Base-by-base conservation (phyloP, 148 eudicot genomes). In the Cornus controversa region DNA sequence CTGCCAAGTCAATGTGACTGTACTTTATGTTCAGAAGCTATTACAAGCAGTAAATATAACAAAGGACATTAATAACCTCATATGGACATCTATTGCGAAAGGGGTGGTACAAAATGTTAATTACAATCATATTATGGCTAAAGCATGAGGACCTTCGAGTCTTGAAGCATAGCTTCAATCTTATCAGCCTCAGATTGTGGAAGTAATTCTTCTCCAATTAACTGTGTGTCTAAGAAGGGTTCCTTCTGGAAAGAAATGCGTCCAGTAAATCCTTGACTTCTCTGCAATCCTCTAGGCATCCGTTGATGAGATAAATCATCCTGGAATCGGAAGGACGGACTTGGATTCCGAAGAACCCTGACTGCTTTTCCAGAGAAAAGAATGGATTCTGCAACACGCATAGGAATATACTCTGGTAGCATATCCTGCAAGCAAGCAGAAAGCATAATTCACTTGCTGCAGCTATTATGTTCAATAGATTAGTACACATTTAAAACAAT, bases 351-450 rank as follows among this genome's bases (percentile, higher is more conserved):
- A 26, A 96, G 94, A 73, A 96, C 91, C 84, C 97, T 85, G 71
- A 96, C 86, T 75, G 99, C 99, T 89, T 96, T 96, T 78, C 99
- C 99, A 78, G 98, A 97, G 86, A 96, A 96, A 47, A 91, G 93
- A 80, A 96, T 81, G 69, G 99, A 93, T 77, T 96, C 99, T 47
- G 98, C 99, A 69, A 91, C 88, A 67, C 89, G 86, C 95, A 91
- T 87, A 60, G 93, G 84, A 67, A 96, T 85, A 78, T 96, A 93
- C 73, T 93, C 99, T 50, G 99, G 99, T 73, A 96, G 92, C 99
- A 96, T 96, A 79, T 93, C 98, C 99, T 96, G 93, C 82, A 80
- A 74, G 74, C 24, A 66, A 65, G 64, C n/a, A 69, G 68, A 28
- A 77, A 31, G 63, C 28, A 45, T 62, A 69, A 72, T 53, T 65